Conservation (phyloP, 1,284 basidiomycete species). For the Melampsora americana region DNA sequence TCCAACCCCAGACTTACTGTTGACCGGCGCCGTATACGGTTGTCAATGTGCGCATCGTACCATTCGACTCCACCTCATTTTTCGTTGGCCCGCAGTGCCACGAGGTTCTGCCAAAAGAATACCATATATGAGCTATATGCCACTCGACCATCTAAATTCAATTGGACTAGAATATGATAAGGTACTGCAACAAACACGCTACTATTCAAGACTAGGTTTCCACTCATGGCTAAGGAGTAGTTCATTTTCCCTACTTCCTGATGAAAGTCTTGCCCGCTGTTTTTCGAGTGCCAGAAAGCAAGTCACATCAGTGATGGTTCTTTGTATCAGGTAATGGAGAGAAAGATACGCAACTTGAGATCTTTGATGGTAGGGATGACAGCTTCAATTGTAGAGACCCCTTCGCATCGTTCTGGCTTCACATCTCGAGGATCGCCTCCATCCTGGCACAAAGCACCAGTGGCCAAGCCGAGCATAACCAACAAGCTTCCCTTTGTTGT, state of each 20-base stretch:
- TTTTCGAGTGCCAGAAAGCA: neutral
- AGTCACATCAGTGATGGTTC: neutral
- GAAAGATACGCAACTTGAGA: conserved; percentile 18
- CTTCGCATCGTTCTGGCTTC: conserved; percentile 26
- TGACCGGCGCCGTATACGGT: conserved; percentile 22
- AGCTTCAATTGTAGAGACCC: conserved; percentile 23
- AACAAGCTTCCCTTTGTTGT: conserved; percentile 48
- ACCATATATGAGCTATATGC: neutral
- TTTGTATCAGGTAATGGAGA: neutral
- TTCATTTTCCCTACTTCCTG: conserved; percentile 27
- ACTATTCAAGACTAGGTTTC: conserved; percentile 15
- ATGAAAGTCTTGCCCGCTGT: conserved; percentile 20
- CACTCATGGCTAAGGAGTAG: conserved; percentile 30
- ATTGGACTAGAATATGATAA: neutral
- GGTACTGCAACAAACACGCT: conserved; percentile 7
- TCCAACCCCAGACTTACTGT: conserved; percentile 1
- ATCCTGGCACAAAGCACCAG: conserved; percentile 51
- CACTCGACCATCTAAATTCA: neutral
- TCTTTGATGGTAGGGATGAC: conserved; percentile 24
- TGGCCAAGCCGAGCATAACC: conserved; percentile 51
- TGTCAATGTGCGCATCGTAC: conserved; percentile 26
- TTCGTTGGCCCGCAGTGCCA: conserved; percentile 24
- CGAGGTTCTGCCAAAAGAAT: neutral
- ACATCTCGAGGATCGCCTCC: neutral
- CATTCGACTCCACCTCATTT: conserved; percentile 8